Percentiles rank a stretch among this genome's conserved stretches.
Conservation (phyloP, 2,329 filamentous ascomycete genomes). For the Fusarium sp. region DNA sequence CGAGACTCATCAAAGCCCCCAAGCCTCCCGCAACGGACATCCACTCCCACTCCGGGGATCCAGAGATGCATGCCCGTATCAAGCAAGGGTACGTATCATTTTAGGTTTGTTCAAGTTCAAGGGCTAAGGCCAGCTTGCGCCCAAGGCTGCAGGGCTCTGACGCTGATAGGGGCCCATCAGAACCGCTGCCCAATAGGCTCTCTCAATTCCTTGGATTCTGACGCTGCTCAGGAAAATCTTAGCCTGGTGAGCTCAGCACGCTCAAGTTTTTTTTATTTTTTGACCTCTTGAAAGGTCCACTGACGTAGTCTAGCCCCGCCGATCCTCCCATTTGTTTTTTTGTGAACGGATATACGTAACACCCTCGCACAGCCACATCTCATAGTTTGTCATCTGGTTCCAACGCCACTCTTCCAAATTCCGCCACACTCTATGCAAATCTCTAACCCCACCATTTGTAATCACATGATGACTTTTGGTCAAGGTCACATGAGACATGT, state of each 20-base stretch:
- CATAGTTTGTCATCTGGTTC: constrained; percentile 30
- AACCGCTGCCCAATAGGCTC: constrained; percentile 25
- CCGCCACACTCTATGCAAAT: constrained; percentile 40
- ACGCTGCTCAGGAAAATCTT: constrained; percentile 32
- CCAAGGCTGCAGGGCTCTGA: constrained; percentile 26
- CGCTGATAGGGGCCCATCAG: constrained; percentile 25
- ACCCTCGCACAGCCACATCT: constrained; percentile 39
- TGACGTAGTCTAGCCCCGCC: constrained; percentile 40
- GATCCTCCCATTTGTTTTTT: constrained; percentile 22
- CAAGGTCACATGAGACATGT: constrained; percentile 29
- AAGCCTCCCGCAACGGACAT: constrained; percentile 22
- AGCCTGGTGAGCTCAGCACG: constrained; percentile 23
- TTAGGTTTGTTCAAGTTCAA: constrained; percentile 3
- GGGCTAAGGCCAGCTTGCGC: constrained; percentile 26
- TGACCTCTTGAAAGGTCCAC: constrained; percentile 23
- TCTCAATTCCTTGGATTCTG: constrained; percentile 31
- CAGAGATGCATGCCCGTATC: constrained; percentile 4
- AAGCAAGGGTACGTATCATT: constrained; percentile 17
- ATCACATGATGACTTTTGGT: constrained; percentile 39
- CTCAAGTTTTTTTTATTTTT: constrained; percentile 31
- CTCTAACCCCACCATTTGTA: constrained; percentile 7
- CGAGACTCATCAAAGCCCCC: constrained; percentile 10
- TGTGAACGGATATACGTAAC: neutral
- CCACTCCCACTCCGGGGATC: constrained; percentile 18
- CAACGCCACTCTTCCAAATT: constrained; percentile 16